A percentile compares a stretch with the other conserved stretches of the same genome.
phyloP scores from a whole-genome alignment of 1,139 yeast genomes.

The Debaryomyces robertsiae region DNA sequence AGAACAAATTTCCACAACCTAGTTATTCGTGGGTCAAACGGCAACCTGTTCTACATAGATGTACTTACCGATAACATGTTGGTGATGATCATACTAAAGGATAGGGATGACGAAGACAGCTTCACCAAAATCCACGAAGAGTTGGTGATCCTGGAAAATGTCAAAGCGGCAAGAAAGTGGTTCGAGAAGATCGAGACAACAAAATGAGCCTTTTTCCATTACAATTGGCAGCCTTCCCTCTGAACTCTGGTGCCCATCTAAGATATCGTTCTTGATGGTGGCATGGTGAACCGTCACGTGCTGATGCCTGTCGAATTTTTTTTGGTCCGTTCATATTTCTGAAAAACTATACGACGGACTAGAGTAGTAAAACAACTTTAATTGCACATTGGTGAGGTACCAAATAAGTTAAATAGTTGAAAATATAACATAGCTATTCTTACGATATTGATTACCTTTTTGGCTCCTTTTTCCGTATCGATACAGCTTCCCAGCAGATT shows the following conservation, averaged over 20 bases:
- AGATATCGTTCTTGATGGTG: too few relatives aligned
- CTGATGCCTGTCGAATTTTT: neutral
- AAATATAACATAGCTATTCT: neutral
- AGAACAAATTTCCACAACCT: slow-evolving; percentile 82
- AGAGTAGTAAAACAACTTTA: too few relatives aligned
- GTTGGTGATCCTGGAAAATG: slow-evolving; percentile 64
- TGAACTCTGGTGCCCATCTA: too few relatives aligned
- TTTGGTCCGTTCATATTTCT: neutral
- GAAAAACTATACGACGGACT: slow-evolving; percentile 3
- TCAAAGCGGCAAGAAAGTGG: slow-evolving; percentile 66
- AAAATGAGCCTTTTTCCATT: too few relatives aligned
- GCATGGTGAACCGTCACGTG: too few relatives aligned
- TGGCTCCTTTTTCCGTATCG: too few relatives aligned
- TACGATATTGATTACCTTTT: too few relatives aligned
- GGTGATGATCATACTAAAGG: slow-evolving; percentile 68
- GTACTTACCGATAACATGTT: slow-evolving; percentile 73
- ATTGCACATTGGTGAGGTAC: too few relatives aligned
- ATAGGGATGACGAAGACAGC: slow-evolving; percentile 26
- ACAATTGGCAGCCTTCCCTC: too few relatives aligned
- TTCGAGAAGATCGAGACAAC: slow-evolving; percentile 58
- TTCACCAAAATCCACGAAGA: slow-evolving; percentile 54
- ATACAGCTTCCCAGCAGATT: too few relatives aligned
- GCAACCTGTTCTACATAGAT: slow-evolving; percentile 68
- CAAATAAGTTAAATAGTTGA: neutral
- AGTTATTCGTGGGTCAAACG: slow-evolving; percentile 71